These are phyloP conservation scores for Glarea lozoyensis DNA, from an alignment of 495 filamentous ascomycete species.

Conservation along the genomic window DNA sequence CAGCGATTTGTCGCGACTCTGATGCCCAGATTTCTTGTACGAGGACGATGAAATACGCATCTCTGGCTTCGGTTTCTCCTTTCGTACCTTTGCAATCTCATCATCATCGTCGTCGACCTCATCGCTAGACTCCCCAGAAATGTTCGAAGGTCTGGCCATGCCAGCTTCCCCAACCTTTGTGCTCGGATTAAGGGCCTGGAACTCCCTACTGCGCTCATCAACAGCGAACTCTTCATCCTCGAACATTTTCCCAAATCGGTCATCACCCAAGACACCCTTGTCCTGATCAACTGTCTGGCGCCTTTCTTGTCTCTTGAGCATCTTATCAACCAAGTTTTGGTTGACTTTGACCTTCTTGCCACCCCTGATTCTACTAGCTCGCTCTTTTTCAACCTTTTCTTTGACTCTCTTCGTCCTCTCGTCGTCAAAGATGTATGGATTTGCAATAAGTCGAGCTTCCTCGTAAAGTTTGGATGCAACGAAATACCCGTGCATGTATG, in stretches of 20 bases:
- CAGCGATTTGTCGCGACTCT: conserved; percentile 53
- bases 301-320: conserved; percentile 73
- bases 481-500: conserved; percentile 99
- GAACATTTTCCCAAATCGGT: conserved; percentile 82
- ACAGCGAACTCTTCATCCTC: conserved; percentile 88
- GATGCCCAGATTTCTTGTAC: conserved; percentile 46
- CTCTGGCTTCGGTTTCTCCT: conserved; percentile 34
- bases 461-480: conserved; percentile 88
- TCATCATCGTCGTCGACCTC: conserved; percentile 29
- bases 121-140: conserved; percentile 17
- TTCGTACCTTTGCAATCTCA: conserved; percentile 20
- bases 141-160: conserved; percentile 6
- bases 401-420: conserved; percentile 78
- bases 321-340: conserved; percentile 81
- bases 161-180: conserved; percentile 34
- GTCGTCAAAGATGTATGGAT: conserved; percentile 87
- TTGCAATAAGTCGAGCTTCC: conserved; percentile 82
- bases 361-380: conserved; percentile 83
- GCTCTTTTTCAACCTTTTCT: conserved; percentile 89
- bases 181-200: conserved; percentile 78
- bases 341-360: conserved; percentile 89
- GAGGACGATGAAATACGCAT: conserved; percentile 64
- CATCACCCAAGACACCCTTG: conserved; percentile 62
- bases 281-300: conserved; percentile 56
- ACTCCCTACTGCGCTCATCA: conserved; percentile 84